phyloP scores from a whole-genome alignment of 1,284 basidiomycete species.

The Ceratobasidium sp. region DNA sequence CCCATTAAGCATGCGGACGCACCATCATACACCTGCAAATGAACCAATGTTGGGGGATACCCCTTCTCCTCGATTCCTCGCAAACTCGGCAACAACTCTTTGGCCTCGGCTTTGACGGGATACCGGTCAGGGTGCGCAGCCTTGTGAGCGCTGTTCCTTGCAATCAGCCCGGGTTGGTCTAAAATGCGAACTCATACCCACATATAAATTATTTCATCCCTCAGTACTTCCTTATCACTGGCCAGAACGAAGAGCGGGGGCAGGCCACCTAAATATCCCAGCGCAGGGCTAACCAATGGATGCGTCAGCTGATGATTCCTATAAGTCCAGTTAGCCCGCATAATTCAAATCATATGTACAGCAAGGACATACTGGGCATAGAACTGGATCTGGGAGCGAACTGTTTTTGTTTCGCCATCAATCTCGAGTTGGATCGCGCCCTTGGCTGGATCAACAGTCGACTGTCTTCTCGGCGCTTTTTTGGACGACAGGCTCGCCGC shows the following conservation, averaged over 20 bases:
- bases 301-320: constrained; percentile 66
- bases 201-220: constrained; percentile 90
- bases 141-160: constrained; percentile 70
- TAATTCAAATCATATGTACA: constrained; percentile 62
- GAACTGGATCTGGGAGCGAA: constrained; percentile 82
- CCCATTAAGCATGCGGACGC: constrained; percentile 20
- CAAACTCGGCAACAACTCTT: constrained; percentile 70
- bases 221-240: constrained; percentile 89
- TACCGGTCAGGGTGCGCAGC: constrained; percentile 84
- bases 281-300: constrained; percentile 83
- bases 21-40: constrained; percentile 75
- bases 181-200: background rate
- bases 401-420: constrained; percentile 60
- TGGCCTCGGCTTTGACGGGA: constrained; percentile 66
- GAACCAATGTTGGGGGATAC: constrained; percentile 78
- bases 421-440: constrained; percentile 36
- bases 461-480: constrained; percentile 25
- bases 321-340: constrained; percentile 52
- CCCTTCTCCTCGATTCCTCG: constrained; percentile 62
- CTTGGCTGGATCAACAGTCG: constrained; percentile 38
- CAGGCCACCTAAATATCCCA: constrained; percentile 88
- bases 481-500: background rate
- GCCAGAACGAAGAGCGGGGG: constrained; percentile 87
- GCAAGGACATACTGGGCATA: constrained; percentile 63
- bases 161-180: background rate